A percentile compares a stretch with the other conserved stretches of the same genome.
phyloP scores from a whole-genome alignment of 1,284 basidiomycete species.

The Stereum hirsutum region DNA sequence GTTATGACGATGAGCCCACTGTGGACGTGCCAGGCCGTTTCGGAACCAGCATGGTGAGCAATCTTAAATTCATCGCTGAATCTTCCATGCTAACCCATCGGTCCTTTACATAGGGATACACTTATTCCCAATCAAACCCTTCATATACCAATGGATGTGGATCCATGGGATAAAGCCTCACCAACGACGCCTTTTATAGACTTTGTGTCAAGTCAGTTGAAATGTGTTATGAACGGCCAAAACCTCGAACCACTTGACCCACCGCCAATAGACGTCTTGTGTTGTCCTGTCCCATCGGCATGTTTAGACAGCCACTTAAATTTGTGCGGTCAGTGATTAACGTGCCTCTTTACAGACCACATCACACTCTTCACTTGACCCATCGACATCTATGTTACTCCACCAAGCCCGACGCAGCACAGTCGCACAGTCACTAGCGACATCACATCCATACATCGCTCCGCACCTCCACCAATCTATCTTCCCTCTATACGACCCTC shows the following conservation, averaged over 20 bases:
- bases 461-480: slow-evolving; percentile 38
- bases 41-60: slow-evolving; percentile 32
- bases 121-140: slow-evolving; percentile 42
- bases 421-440: slow-evolving; percentile 26
- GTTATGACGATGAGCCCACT: slow-evolving; percentile 53
- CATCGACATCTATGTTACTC: slow-evolving; percentile 35
- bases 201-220: slow-evolving; percentile 45
- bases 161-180: slow-evolving; percentile 26
- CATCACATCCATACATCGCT: slow-evolving; percentile 58
- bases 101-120: slow-evolving; percentile 28
- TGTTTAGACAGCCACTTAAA: slow-evolving; percentile 4
- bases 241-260: slow-evolving; percentile 33
- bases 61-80: not conserved
- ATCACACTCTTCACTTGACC: slow-evolving; percentile 19
- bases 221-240: slow-evolving; percentile 43
- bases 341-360: slow-evolving; percentile 10
- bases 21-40: slow-evolving; percentile 43
- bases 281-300: slow-evolving; percentile 42
- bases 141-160: slow-evolving; percentile 34
- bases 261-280: slow-evolving; percentile 45
- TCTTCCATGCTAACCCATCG: slow-evolving; percentile 1
- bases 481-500: slow-evolving; percentile 75
- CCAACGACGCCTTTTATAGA: slow-evolving; percentile 31
- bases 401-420: slow-evolving; percentile 37
- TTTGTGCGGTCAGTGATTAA: not conserved